These are phyloP conservation scores for Posidonia australis DNA, from an alignment of 106 monocot genomes.

Conservation along the genomic window DNA sequence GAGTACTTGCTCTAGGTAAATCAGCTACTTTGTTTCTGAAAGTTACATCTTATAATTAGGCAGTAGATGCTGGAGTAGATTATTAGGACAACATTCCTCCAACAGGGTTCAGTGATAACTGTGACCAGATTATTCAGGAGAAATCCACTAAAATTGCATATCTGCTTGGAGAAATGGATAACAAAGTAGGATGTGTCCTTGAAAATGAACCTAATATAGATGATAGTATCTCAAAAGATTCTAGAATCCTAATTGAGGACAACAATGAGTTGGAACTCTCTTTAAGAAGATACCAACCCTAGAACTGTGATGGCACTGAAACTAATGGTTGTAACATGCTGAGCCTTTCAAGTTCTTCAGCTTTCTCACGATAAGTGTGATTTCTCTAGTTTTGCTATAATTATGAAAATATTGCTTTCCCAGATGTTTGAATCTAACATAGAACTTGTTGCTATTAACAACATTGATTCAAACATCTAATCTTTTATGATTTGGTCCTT, in stretches of 20 bases:
- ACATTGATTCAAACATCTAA: too few species aligned
- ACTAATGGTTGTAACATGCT: neutral
- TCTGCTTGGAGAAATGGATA: constrained; percentile 9
- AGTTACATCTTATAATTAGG: neutral
- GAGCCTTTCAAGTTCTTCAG: constrained; percentile 2
- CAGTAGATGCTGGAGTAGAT: neutral
- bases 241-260: neutral
- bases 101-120: neutral
- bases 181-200: neutral
- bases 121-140: neutral
- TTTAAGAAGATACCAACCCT: constrained; percentile 3
- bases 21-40: neutral
- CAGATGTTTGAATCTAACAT: too few species aligned
- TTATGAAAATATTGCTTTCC: too few species aligned
- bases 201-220: neutral
- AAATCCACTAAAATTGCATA: neutral
- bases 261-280: constrained; percentile 6
- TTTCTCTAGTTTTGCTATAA: neutral
- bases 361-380: constrained; percentile 4
- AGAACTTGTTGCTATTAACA: too few species aligned
- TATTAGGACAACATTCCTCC: neutral
- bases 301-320: neutral
- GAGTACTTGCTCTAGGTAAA: neutral
- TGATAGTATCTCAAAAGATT: neutral
- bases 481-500: too few species aligned